Base-by-base conservation (phyloP, 495 filamentous ascomycete genomes). In the Halenospora varia region DNA sequence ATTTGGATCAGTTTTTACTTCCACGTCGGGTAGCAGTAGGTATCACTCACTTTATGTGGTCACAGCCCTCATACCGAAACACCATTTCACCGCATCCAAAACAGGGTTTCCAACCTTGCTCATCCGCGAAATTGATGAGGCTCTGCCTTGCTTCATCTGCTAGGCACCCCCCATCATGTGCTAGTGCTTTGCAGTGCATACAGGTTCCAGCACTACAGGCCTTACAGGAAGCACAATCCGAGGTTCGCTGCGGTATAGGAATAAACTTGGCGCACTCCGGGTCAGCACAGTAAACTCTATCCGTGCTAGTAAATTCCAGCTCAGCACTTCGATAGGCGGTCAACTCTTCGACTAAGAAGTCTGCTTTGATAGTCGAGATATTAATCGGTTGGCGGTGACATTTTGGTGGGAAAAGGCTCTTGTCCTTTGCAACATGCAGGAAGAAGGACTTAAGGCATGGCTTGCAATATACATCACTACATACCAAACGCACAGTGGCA, bases 361-460 rank as follows among this genome's bases (percentile, higher is more conserved):
- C 26, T 53, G 49, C 48, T 25, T 62, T 10, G 48, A 70, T 60
- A 1, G 39, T 53, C n/a, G 35, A 55, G 18, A 68, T 51, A 19
- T 62, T 58, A 52, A 70, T 70, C 35, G 10, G 40, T 20, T 57
- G 48, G 10, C 56, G 15, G 42, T 65, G 64, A 64, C 65, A 70
- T 46, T 18, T 66, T 42, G 65, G 67, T 25, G 67, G 66, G 35
- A 68, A 70, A 2, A 68, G 61, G 9, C 48, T 61, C 57, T 66
- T 48, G 24, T 70, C 61, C 19, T 62, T 65, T 2, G 57, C 53
- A 44, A 62, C 55, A 53, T 45, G 51, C 2, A 60, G 6, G 49
- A 68, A 70, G 11, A 68, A 58, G 23, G 47, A 55, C 45, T 61
- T 64, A 15, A 70, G 60, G 49, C 67, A 68, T 26, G 57, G 40